Base-by-base conservation (phyloP, 768 basidiomycete species). In the Kwoniella pini region DNA sequence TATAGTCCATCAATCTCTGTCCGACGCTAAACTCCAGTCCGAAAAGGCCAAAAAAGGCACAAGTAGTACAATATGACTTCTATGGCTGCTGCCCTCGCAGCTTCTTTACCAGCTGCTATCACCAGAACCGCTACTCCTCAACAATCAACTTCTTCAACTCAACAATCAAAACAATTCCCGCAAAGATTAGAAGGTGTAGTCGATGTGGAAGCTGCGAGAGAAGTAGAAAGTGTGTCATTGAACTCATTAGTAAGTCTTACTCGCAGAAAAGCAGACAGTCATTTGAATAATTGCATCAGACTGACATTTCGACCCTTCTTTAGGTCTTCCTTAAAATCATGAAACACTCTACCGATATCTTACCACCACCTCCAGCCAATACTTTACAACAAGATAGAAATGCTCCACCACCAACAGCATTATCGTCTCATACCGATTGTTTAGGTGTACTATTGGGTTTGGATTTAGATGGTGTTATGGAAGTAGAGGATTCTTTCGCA, bases 321-420 rank as follows among this genome's bases (percentile, higher is more conserved):
- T 36, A 95, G 93, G 91, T 91, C 54, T 87, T 94, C 57, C 85
- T 89, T 55, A 96, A 95, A 82, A 93, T 97, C 54, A 82, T 94
- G 72, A 95, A 96, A 80, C 94, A 96, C 75, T 85, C 89, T 42
- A 85, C 87, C 50, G 94, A 95, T 75, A 60, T 57, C 27, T 85
- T 87, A 9, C 80, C 85, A n/a, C 84, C 85, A 50, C 71, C 71
- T 5, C 63, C 67, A 5, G 27, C 59, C 2, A 42, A 68, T 1
- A 63, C 69, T 2, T 64, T 67, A 30, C 62, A 69, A 42, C 62
- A 65, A 30, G 74, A 73, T 39, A 64, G 72, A 45, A 70, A 72
- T 27, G 69, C 74, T 7, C 71, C 74, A 1, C 74, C 74, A 15
- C 43, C 54, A 12, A 77, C 72, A 19, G 69, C 67, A 17, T 51